Conservation (phyloP, 1,284 basidiomycete species). For the Filobasidium uniguttulatum region DNA sequence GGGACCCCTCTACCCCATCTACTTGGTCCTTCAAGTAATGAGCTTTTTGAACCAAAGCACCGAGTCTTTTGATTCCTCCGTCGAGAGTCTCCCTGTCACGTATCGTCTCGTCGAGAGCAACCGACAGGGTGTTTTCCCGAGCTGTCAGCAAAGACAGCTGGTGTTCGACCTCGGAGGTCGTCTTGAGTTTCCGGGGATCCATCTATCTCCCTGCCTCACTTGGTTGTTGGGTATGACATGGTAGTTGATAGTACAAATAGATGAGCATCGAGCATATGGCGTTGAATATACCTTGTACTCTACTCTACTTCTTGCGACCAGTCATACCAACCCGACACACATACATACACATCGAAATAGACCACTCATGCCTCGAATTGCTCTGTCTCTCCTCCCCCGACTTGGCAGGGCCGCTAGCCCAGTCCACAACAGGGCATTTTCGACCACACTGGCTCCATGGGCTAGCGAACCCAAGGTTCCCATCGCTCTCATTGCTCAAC, state of each 20-base stretch:
- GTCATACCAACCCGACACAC: not conserved
- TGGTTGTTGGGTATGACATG: not conserved
- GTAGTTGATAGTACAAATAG: not conserved
- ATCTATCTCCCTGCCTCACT: not conserved
- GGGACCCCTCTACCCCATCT: slow-evolving; percentile 23
- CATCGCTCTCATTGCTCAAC: slow-evolving; percentile 66
- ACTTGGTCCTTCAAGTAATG: slow-evolving; percentile 53
- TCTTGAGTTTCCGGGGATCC: slow-evolving; percentile 1
- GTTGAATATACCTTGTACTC: not conserved
- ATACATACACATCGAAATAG: not conserved
- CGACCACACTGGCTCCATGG: too few species aligned
- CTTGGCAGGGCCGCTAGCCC: not conserved
- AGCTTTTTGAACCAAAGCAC: slow-evolving; percentile 51
- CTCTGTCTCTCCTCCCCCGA: not conserved
- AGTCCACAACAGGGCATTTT: not conserved
- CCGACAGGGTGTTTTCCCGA: slow-evolving; percentile 62
- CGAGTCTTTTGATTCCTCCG: slow-evolving; percentile 50
- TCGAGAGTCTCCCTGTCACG: slow-evolving; percentile 54
- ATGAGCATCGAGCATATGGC: not conserved
- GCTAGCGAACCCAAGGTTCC: slow-evolving; percentile 39
- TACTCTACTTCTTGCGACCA: slow-evolving; percentile 2
- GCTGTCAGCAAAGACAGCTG: slow-evolving; percentile 49
- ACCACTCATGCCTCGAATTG: not conserved
- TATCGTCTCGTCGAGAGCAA: slow-evolving; percentile 58
- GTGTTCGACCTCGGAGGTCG: slow-evolving; percentile 10